These are phyloP conservation scores for Neurospora terricola DNA, from an alignment of 495 filamentous ascomycete genomes.

Conservation along the genomic window DNA sequence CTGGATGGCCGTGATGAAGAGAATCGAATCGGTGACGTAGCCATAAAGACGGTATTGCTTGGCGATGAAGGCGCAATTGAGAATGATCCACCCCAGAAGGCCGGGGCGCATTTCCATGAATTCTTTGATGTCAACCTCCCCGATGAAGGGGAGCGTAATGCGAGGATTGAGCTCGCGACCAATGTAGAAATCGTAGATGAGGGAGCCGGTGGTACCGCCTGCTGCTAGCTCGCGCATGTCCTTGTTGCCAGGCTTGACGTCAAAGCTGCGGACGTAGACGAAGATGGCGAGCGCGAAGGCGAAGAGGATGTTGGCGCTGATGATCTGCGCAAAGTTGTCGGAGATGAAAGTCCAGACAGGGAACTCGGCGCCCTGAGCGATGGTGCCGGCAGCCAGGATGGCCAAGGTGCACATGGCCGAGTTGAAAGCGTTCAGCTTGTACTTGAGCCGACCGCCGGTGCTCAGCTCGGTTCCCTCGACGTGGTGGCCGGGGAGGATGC, in stretches of 20 bases:
- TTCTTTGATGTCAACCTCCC: conserved; percentile 81
- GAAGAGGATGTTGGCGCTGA: conserved; percentile 75
- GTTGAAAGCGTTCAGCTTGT: conserved; percentile 85
- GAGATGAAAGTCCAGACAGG: conserved; percentile 85
- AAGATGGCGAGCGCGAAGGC: conserved; percentile 56
- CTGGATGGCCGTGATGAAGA: conserved; percentile 73
- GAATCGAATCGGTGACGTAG: conserved; percentile 76
- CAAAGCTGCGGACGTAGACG: conserved; percentile 73
- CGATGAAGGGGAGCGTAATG: conserved; percentile 63
- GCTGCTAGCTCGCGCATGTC: conserved; percentile 67
- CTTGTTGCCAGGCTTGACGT: conserved; percentile 59
- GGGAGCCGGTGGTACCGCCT: conserved; percentile 74
- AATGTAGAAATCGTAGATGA: conserved; percentile 94
- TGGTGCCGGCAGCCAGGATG: conserved; percentile 61
- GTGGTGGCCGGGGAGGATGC: conserved; percentile 67
- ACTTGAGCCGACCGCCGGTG: conserved; percentile 67
- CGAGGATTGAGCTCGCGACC: conserved; percentile 95
- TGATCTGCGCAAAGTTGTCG: conserved; percentile 78
- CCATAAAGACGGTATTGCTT: conserved; percentile 81
- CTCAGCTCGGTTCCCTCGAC: conserved; percentile 58
- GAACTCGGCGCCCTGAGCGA: conserved; percentile 69
- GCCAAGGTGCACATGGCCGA: conserved; percentile 62
- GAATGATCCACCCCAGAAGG: conserved; percentile 77
- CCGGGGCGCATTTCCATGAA: conserved; percentile 89
- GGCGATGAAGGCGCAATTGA: conserved; percentile 77